phyloP scores from a whole-genome alignment of 2,329 filamentous ascomycete genomes.

The Gnomoniopsis smithogilvyi region DNA sequence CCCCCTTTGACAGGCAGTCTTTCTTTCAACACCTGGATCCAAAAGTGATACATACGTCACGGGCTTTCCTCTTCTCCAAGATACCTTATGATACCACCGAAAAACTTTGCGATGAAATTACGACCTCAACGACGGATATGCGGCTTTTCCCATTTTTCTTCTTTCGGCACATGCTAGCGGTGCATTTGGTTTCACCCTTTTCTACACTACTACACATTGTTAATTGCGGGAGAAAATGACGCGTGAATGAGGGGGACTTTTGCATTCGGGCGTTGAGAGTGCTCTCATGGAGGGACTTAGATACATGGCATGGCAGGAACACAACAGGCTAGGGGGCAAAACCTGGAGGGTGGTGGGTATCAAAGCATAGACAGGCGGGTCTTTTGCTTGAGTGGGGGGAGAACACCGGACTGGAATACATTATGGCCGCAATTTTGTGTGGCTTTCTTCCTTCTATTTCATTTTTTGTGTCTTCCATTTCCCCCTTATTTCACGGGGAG shows the following conservation, averaged over 20 bases:
- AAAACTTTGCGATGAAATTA: constrained; percentile 10
- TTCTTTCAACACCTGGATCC: neutral
- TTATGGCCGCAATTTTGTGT: neutral
- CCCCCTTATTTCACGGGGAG: too few relatives aligned
- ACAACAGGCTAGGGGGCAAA: neutral
- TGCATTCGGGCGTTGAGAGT: constrained; percentile 12
- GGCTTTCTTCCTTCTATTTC: neutral
- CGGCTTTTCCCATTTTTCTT: constrained; percentile 2
- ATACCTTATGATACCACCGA: constrained; percentile 18
- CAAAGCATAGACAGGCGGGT: too few relatives aligned
- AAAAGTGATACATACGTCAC: neutral
- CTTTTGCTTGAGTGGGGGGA: too few relatives aligned
- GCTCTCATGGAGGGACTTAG: neutral
- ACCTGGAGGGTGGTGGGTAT: too few relatives aligned
- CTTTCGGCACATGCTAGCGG: neutral
- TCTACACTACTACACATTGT: constrained; percentile 8
- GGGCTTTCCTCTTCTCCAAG: constrained; percentile 3
- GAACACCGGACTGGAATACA: constrained; percentile 7
- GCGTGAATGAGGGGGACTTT: neutral
- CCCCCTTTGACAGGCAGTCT: neutral
- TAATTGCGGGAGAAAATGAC: constrained; percentile 1
- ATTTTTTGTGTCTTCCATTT: too few relatives aligned
- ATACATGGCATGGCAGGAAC: neutral
- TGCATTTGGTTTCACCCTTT: constrained; percentile 8
- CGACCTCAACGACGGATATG: constrained; percentile 10